Percentiles rank a stretch among this genome's conserved stretches.
phyloP scores from a whole-genome alignment of 805 yeast genomes.

The Sugiyamaella valdiviana region DNA sequence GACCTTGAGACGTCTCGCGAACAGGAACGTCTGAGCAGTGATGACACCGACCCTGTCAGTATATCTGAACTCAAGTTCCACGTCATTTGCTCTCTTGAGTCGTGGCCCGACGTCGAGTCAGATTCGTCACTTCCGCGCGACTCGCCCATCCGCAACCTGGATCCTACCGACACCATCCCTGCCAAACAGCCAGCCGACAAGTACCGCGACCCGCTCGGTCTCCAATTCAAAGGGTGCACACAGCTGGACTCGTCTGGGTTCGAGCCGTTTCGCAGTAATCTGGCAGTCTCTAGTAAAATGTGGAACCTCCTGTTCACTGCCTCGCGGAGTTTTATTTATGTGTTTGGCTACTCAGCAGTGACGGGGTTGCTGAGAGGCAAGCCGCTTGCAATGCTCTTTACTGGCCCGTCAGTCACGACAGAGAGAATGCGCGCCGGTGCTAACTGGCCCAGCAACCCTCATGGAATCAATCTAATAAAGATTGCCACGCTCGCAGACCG shows the following conservation, averaged over 20 bases:
- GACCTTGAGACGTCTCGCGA: too few relatives aligned
- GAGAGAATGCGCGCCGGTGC: conserved; percentile 38
- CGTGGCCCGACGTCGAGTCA: neutral
- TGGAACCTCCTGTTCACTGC: conserved; percentile 11
- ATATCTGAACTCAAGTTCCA: neutral
- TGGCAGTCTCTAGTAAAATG: conserved; percentile 7
- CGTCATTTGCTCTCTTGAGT: neutral
- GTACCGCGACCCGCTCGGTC: conserved; percentile 4
- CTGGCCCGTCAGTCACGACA: conserved; percentile 38
- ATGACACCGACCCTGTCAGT: neutral
- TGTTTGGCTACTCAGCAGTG: conserved; percentile 4
- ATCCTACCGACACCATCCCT: conserved; percentile 3
- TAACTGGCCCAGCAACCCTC: conserved; percentile 51
- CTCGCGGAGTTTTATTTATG: neutral
- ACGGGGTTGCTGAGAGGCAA: conserved; percentile 24
- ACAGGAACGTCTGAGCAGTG: neutral
- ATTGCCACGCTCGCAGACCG: conserved; percentile 33
- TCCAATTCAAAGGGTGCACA: conserved; percentile 6
- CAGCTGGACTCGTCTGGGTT: conserved; percentile 2
- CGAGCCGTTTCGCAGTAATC: conserved; percentile 9
- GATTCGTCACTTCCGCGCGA: neutral
- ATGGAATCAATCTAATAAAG: conserved; percentile 48
- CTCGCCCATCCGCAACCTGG: neutral
- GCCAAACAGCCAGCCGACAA: conserved; percentile 6
- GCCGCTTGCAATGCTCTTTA: conserved; percentile 35